Percentiles rank a stretch among this genome's conserved stretches.
These are phyloP conservation scores for Debaryomyces nepalensis DNA, from an alignment of 1,139 yeast genomes.

Conservation along the genomic window DNA sequence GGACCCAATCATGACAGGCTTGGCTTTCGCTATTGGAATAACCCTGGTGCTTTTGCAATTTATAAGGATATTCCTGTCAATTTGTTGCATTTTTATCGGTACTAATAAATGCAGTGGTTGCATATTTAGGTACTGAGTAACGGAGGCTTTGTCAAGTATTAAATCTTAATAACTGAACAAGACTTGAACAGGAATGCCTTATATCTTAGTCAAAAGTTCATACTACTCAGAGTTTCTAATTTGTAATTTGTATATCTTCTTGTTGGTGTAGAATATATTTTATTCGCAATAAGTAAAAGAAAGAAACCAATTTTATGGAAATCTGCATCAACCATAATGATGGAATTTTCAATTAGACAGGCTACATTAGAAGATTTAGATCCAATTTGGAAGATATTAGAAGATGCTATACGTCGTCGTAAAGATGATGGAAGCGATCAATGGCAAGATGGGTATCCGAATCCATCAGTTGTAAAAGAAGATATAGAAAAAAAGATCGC, in stretches of 20 bases:
- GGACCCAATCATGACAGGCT: conserved; percentile 18
- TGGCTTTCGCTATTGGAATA: conserved; percentile 30
- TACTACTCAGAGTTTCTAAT: too few relatives aligned
- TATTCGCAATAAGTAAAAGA: too few relatives aligned
- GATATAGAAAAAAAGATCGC: background rate
- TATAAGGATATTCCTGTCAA: conserved; percentile 22
- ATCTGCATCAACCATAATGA: too few relatives aligned
- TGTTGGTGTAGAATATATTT: too few relatives aligned
- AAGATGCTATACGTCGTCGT: conserved; percentile 2
- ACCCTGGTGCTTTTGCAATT: conserved; percentile 31
- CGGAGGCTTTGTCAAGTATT: too few relatives aligned
- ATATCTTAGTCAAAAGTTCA: too few relatives aligned
- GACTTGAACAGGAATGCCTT: too few relatives aligned
- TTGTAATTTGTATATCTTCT: too few relatives aligned
- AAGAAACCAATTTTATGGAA: too few relatives aligned
- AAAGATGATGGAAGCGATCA: conserved; percentile 4
- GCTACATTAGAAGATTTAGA: conserved; percentile 3
- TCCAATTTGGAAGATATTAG: conserved; percentile 1
- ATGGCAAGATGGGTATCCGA: conserved; percentile 4
- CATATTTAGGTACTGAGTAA: conserved; percentile 69
- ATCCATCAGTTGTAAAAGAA: conserved; percentile 1
- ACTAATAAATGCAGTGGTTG: conserved; percentile 63
- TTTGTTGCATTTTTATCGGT: conserved; percentile 62
- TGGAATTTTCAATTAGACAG: conserved; percentile 1
- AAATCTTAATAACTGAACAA: too few relatives aligned